Percentiles rank a stretch among this genome's conserved stretches.
These are phyloP conservation scores for Epichloe coenophiala DNA, from an alignment of 2,329 filamentous ascomycete genomes.

Conservation along the genomic window DNA sequence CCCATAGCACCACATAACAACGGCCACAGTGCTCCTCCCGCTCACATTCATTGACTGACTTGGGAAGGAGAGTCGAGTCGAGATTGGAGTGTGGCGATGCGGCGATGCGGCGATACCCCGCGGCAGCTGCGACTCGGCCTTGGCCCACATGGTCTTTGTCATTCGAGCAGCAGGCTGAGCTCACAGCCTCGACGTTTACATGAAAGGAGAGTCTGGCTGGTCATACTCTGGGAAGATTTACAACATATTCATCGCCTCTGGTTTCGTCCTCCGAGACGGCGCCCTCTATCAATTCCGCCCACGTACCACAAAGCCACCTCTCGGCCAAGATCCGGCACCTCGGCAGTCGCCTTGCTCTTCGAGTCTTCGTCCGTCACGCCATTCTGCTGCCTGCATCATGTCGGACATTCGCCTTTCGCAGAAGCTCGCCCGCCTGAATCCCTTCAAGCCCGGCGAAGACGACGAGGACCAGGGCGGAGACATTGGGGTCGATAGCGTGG, in stretches of 20 bases:
- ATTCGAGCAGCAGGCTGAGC: background rate
- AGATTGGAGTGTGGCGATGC: constrained; percentile 9
- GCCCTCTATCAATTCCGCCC: too few relatives aligned
- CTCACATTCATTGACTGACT: too few relatives aligned
- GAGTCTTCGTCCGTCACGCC: too few relatives aligned
- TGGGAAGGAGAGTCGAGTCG: too few relatives aligned
- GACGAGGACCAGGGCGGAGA: constrained; percentile 22
- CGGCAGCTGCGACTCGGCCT: background rate
- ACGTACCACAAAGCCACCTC: too few relatives aligned
- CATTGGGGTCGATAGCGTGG: constrained; percentile 29
- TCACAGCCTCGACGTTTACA: background rate
- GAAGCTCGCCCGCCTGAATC: constrained; percentile 18
- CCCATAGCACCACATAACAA: too few relatives aligned
- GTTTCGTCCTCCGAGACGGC: too few relatives aligned
- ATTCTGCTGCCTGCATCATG: constrained; percentile 3
- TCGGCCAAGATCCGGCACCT: too few relatives aligned
- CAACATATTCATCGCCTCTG: background rate
- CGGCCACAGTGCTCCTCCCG: too few relatives aligned
- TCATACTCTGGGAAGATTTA: background rate
- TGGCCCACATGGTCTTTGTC: background rate
- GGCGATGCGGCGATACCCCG: background rate
- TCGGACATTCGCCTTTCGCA: constrained; percentile 15
- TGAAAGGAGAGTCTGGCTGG: background rate
- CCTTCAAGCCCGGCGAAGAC: constrained; percentile 16
- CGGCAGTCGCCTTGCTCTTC: too few relatives aligned